Conservation (phyloP, 768 basidiomycete species). For the Pholiota microspora region DNA sequence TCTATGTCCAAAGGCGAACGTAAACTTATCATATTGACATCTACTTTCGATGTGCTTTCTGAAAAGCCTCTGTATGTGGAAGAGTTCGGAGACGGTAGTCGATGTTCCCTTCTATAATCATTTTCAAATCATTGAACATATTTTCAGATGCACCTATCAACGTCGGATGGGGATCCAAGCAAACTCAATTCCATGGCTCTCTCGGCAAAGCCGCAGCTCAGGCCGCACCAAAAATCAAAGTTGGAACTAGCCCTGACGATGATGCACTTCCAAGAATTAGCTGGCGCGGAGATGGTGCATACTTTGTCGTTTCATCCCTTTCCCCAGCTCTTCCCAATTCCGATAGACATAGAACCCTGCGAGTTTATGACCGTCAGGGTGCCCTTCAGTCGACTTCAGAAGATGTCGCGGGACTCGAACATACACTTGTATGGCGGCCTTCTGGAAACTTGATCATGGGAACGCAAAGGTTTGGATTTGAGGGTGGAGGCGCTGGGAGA, state of each 20-base stretch:
- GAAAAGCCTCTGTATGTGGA: constrained; percentile 69
- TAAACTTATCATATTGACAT: constrained; percentile 86
- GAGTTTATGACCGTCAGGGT: constrained; percentile 76
- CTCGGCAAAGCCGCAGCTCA: constrained; percentile 83
- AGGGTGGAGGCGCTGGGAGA: constrained; percentile 64
- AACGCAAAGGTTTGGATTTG: constrained; percentile 80
- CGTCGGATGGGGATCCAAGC: constrained; percentile 96
- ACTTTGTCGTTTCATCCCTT: constrained; percentile 81
- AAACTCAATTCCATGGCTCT: constrained; percentile 97
- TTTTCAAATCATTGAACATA: constrained; percentile 9
- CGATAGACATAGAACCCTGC: constrained; percentile 47
- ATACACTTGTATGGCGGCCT: constrained; percentile 80
- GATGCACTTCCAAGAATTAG: constrained; percentile 70
- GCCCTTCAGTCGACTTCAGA: constrained; percentile 84
- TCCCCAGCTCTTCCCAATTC: constrained; percentile 39
- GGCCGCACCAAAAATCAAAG: constrained; percentile 35
- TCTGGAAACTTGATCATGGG: constrained; percentile 82
- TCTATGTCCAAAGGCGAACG: constrained; percentile 49
- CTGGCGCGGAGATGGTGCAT: constrained; percentile 93
- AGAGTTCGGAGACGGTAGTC: constrained; percentile 84
- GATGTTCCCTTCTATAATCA: neutral
- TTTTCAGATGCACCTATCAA: constrained; percentile 81
- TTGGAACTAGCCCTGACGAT: constrained; percentile 67
- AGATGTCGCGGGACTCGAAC: constrained; percentile 78
- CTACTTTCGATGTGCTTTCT: constrained; percentile 83